These are phyloP conservation scores for Yarrowia sp. DNA, from an alignment of 805 yeast genomes.

Conservation along the genomic window DNA sequence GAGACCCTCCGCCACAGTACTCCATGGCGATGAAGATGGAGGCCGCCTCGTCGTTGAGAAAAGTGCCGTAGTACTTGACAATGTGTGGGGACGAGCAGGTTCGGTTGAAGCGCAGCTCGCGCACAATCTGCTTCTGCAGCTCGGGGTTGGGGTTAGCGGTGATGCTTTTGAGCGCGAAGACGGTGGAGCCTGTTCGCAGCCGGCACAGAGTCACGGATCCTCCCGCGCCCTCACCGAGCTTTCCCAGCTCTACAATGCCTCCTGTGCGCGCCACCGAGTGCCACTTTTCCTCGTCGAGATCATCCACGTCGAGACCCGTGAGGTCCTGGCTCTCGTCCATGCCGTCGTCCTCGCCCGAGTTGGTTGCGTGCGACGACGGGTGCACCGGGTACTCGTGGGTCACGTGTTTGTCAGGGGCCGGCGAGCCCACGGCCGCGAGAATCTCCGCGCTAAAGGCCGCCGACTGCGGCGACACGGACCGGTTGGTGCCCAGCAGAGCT, in stretches of 20 bases:
- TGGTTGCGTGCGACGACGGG: background rate
- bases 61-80: constrained; percentile 91
- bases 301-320: constrained; percentile 34
- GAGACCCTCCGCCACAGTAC: constrained; percentile 88
- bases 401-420: background rate
- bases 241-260: constrained; percentile 63
- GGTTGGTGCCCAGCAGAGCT: background rate
- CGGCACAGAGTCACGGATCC: constrained; percentile 83
- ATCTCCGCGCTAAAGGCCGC: constrained; percentile 31
- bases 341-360: background rate
- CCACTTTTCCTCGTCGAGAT: constrained; percentile 76
- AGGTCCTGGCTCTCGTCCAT: constrained; percentile 18
- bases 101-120: constrained; percentile 87
- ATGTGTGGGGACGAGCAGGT: constrained; percentile 79
- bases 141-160: constrained; percentile 79
- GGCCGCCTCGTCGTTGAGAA: constrained; percentile 67
- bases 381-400: constrained; percentile 25
- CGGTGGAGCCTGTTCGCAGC: constrained; percentile 52
- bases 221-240: constrained; percentile 91
- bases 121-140: constrained; percentile 79
- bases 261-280: constrained; percentile 52
- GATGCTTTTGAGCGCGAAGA: constrained; percentile 81
- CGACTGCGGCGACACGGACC: constrained; percentile 26
- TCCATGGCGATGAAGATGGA: constrained; percentile 95
- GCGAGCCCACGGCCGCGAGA: constrained; percentile 31